These are phyloP conservation scores for Phaeotremella skinneri DNA, from an alignment of 768 basidiomycete species.

Conservation along the genomic window DNA sequence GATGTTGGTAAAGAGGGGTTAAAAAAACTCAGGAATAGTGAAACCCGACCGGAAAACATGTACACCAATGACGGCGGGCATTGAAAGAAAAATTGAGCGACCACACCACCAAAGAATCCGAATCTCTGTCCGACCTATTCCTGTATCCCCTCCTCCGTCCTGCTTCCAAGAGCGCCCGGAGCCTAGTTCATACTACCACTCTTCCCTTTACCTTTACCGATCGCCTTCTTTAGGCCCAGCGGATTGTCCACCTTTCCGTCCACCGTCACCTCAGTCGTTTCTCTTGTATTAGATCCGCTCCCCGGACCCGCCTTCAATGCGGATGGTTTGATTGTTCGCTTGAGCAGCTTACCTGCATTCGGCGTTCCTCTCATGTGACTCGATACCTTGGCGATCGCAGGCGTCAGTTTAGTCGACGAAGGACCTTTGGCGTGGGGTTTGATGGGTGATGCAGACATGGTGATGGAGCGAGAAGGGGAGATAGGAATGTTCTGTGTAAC, in stretches of 20 bases:
- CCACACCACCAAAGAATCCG: too few relatives aligned
- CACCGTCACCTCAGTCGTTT: neutral
- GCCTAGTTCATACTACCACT: conserved; percentile 10
- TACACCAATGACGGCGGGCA: neutral
- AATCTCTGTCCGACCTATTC: neutral
- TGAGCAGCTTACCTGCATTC: conserved; percentile 36
- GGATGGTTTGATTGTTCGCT: neutral
- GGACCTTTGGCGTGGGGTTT: conserved; percentile 15
- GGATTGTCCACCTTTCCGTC: neutral
- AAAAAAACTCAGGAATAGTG: too few relatives aligned
- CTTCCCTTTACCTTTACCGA: conserved; percentile 12
- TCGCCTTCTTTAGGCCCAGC: too few relatives aligned
- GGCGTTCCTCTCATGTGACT: conserved; percentile 34
- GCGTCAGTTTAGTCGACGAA: conserved; percentile 3
- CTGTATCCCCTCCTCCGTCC: neutral
- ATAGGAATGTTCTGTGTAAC: conserved; percentile 10
- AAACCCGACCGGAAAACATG: too few relatives aligned
- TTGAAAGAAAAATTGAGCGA: neutral
- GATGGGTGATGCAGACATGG: conserved; percentile 8
- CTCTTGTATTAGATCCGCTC: neutral
- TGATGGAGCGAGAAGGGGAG: conserved; percentile 8
- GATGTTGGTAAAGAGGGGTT: neutral
- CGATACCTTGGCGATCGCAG: conserved; percentile 2
- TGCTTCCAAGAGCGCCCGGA: neutral
- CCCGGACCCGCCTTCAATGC: too few relatives aligned